Evolutionary conservation across 2,329 filamentous ascomycete genomes (phyloP), one percentile per base, ranked within the genome.

Genomic region (Pseudopithomyces maydicus): DNA sequence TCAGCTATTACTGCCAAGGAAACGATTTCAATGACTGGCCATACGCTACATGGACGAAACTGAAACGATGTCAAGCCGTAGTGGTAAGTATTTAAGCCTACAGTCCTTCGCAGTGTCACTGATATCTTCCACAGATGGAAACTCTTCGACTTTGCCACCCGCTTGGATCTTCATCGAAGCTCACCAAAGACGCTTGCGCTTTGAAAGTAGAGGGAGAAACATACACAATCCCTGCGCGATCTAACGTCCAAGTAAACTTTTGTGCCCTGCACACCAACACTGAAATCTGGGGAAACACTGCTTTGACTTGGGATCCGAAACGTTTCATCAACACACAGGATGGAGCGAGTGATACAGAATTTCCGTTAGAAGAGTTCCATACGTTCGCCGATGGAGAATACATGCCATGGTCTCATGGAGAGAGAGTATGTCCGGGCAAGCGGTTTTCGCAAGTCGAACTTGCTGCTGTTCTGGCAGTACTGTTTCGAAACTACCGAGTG

Each of bases 61-160:
- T 80, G 14, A 72, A 71, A n/a, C 75, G 82, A 1, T 76, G 73
- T 48, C 64, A 81, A 23, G 78, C 80, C 6, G 55, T 83, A 17
- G 80, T 56, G 11, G 46, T 84, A 78, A 42, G 73, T 80, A 65
- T 58, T 32, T 6, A 15, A 4, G 12, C 17, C 33, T 29, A 12
- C 15, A 3, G 20, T n/a, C n/a, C n/a, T n/a, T n/a, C 11, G 11
- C 7, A 12, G 14, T 33, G 20, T n/a, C 8, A 26, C 20, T 20
- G 23, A 42, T 36, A 33, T 29, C 35, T 22, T 8, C 15, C 6
- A 5, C 36, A 58, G 55, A 54, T 58, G 43, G 62, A 65, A 43
- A 47, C 58, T 1, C 54, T 63, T 17, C 57, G 62, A 10, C 36
- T 65, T 6, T 52, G 43, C 47, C 57, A 63, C 35, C 62, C 62